Evolutionary conservation across 2,329 filamentous ascomycete species (phyloP).

Genomic region (Aspergillus hiratsukae): DNA sequence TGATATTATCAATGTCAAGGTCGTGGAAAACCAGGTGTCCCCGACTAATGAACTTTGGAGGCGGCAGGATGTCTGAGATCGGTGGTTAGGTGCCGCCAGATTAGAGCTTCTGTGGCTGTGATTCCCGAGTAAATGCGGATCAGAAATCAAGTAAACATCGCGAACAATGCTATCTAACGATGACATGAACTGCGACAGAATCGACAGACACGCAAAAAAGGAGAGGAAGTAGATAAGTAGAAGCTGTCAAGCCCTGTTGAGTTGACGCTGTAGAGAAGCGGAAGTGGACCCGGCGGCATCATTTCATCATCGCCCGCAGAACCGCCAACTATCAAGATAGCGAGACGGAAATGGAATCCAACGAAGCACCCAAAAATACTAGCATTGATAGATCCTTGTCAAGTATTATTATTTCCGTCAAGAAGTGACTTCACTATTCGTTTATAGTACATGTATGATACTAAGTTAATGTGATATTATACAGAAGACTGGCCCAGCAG

Average conservation of each 20-base stretch:
- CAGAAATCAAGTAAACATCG: too few relatives aligned
- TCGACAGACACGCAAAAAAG: background rate
- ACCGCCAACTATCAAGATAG: background rate
- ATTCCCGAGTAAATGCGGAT: too few relatives aligned
- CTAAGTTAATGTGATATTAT: background rate
- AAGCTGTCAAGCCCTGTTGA: background rate
- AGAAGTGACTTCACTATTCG: background rate
- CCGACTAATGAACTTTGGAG: background rate
- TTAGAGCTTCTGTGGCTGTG: too few relatives aligned
- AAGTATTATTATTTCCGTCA: background rate
- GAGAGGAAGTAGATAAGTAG: background rate
- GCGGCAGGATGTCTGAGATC: too few relatives aligned
- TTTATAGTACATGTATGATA: background rate
- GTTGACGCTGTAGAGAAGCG: background rate
- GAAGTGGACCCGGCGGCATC: background rate
- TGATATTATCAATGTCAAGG: background rate
- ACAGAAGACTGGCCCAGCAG: background rate
- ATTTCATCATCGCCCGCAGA: background rate
- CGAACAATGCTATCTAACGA: background rate
- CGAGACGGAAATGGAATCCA: background rate
- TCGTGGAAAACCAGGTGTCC: background rate
- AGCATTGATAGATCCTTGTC: too few relatives aligned
- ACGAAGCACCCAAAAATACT: too few relatives aligned
- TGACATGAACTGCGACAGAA: background rate
- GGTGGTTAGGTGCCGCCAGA: too few relatives aligned